Base-by-base conservation (phyloP, 2,329 filamentous ascomycete species). In the Penicillium sp. region DNA sequence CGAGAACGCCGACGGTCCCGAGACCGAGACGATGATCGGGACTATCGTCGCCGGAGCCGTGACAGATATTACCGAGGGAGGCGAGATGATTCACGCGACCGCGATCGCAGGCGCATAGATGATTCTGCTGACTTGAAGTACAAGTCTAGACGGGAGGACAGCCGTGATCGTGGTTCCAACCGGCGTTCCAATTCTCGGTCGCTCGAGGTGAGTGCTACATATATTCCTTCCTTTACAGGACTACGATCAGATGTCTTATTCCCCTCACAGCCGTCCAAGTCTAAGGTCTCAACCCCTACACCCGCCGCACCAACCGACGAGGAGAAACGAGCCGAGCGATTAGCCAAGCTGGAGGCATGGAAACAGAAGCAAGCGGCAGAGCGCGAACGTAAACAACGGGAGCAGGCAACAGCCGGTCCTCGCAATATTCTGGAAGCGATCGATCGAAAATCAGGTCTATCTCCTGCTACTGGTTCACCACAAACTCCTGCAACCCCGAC, bases 341-440 rank as follows among this genome's bases (percentile, higher is more conserved):
- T 89, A 29, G 87, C 87, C 18, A 90, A 87, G 61, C 70, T 94
- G 18, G 87, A 91, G 63, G 86, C 87, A 41, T 95, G 89, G 90
- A 95, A 95, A 69, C 86, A 88, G 67, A 91, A 90, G 68, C 84
- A 88, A 61, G 75, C 75, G 4, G 86, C 87, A 50, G 81, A 82
- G 60, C 83, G 84, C 53, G 83, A 84, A 54, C 78, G 78, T 48
- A 87, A 87, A 61, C 80, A 86, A 60, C 82, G 80, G 57, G 79
- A 85, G 55, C 76, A 82, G 30, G 67, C 67, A 26, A 80, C 80
- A 37, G 79, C 78, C 42, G 81, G 80, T 49, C 78, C 83, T 26
- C 75, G 80, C 53, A 85, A 78, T 54, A 77, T 88, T 39, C 71
- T 85, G 41, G 81, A 83, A 56, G 80, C 85, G 64, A 87, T 86